A percentile compares a stretch with the other conserved stretches of the same genome.
These are phyloP conservation scores for Ascomycota sp. DNA, from an alignment of 2,329 filamentous ascomycete genomes.

Conservation along the genomic window DNA sequence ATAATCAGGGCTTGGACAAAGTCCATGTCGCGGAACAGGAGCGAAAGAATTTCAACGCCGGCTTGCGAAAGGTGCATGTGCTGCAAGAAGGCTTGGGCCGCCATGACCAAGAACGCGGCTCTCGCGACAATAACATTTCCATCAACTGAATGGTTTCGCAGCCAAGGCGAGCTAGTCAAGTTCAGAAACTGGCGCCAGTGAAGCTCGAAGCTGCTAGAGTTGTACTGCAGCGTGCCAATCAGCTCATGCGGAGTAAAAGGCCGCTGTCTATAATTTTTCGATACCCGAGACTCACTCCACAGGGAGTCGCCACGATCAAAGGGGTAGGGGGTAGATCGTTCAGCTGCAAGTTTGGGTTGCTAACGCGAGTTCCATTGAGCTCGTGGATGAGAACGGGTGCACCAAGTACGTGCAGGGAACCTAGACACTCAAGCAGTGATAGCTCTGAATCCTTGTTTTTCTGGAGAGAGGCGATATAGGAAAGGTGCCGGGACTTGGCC, in stretches of 20 bases:
- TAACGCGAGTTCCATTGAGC: background rate
- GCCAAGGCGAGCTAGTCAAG: slow-evolving; percentile 9
- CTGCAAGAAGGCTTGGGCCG: slow-evolving; percentile 8
- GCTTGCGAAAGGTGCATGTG: too few relatives aligned
- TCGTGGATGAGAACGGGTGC: background rate
- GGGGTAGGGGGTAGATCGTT: slow-evolving; percentile 6
- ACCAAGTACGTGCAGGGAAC: background rate
- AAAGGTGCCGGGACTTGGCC: background rate
- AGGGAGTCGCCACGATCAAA: slow-evolving; percentile 6
- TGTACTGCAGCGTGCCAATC: slow-evolving; percentile 2
- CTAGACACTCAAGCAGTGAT: background rate
- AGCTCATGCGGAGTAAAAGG: slow-evolving; percentile 2
- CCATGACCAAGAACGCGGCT: slow-evolving; percentile 15
- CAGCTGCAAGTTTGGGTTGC: background rate
- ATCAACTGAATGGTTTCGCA: slow-evolving; percentile 14
- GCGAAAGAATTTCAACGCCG: too few relatives aligned
- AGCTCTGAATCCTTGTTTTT: background rate
- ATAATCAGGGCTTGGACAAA: slow-evolving; percentile 5
- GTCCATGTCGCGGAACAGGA: slow-evolving; percentile 4
- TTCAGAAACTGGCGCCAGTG: slow-evolving; percentile 3
- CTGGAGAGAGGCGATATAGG: background rate
- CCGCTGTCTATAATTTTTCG: slow-evolving; percentile 2
- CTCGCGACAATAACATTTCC: slow-evolving; percentile 15
- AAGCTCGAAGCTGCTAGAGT: slow-evolving; percentile 3
- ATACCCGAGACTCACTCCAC: slow-evolving; percentile 7